Evolutionary conservation across 2,329 filamentous ascomycete species (phyloP).

Genomic region (Corynespora cassiicola): DNA sequence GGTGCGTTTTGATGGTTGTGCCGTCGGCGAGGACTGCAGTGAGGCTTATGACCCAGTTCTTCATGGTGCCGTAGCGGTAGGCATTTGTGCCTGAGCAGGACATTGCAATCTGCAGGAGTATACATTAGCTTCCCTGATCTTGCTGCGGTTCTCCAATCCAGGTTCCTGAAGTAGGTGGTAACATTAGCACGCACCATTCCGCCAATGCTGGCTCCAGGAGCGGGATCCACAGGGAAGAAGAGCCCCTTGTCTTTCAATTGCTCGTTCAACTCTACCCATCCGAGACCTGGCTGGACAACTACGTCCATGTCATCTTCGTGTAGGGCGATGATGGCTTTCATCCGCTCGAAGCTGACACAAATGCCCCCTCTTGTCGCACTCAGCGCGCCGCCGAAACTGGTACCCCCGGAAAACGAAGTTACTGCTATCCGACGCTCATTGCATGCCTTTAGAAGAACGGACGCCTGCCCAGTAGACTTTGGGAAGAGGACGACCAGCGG

Average conservation of each 20-base stretch:
- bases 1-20: constrained; percentile 83
- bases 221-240: constrained; percentile 93
- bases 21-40: constrained; percentile 90
- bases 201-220: constrained; percentile 87
- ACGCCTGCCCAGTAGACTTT: constrained; percentile 77
- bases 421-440: constrained; percentile 79
- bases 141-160: neutral
- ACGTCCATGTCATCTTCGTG: constrained; percentile 71
- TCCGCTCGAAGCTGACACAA: constrained; percentile 81
- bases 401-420: constrained; percentile 85
- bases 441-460: constrained; percentile 81
- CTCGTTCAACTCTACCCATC: constrained; percentile 83
- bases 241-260: constrained; percentile 68
- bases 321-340: constrained; percentile 77
- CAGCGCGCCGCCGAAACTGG: constrained; percentile 86
- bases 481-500: constrained; percentile 73
- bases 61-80: constrained; percentile 92
- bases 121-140: no score
- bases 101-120: constrained; percentile 53
- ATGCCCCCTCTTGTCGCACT: constrained; percentile 80
- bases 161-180: neutral
- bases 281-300: constrained; percentile 68
- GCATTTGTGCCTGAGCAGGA: constrained; percentile 83
- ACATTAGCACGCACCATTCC: constrained; percentile 72
- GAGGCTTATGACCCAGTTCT: constrained; percentile 84